Conservation (phyloP, 2,329 filamentous ascomycete species). For the Cercospora berteroae region DNA sequence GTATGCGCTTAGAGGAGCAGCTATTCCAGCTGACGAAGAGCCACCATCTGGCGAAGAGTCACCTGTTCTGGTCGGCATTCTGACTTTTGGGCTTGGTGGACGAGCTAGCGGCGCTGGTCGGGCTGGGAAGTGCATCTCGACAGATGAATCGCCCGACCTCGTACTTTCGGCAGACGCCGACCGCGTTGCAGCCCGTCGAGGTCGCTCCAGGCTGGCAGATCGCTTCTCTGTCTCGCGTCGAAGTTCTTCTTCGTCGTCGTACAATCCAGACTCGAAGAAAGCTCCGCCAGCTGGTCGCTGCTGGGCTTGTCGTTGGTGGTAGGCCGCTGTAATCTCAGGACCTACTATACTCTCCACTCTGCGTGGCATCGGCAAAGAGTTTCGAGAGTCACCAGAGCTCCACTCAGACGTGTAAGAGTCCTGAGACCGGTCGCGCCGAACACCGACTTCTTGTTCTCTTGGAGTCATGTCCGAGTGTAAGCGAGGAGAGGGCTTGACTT, state of each 20-base stretch:
- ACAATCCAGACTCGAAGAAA: constrained; percentile 39
- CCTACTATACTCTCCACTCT: constrained; percentile 71
- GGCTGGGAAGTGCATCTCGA: constrained; percentile 23
- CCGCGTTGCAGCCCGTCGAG: background rate
- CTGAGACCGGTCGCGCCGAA: constrained; percentile 29
- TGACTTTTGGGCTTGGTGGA: constrained; percentile 4
- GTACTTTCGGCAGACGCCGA: constrained; percentile 18
- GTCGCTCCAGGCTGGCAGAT: constrained; percentile 3
- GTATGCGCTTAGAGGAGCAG: constrained; percentile 13
- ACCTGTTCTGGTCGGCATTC: constrained; percentile 9
- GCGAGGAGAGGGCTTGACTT: constrained; percentile 65
- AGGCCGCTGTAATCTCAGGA: constrained; percentile 72
- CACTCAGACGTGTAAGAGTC: constrained; percentile 65
- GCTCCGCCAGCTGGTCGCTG: constrained; percentile 48
- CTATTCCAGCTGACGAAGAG: background rate
- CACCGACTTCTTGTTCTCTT: constrained; percentile 37
- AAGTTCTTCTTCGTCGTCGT: background rate
- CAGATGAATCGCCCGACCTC: constrained; percentile 18
- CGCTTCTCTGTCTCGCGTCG: constrained; percentile 2
- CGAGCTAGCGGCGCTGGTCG: background rate
- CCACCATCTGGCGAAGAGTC: constrained; percentile 8
- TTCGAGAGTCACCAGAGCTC: constrained; percentile 50
- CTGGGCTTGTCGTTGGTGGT: constrained; percentile 62
- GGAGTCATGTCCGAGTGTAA: constrained; percentile 53
- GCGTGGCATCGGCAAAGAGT: constrained; percentile 64